A percentile compares a stretch with the other conserved stretches of the same genome.
Conservation (phyloP, 2,329 filamentous ascomycete genomes). For the Sclerotinia borealis region DNA sequence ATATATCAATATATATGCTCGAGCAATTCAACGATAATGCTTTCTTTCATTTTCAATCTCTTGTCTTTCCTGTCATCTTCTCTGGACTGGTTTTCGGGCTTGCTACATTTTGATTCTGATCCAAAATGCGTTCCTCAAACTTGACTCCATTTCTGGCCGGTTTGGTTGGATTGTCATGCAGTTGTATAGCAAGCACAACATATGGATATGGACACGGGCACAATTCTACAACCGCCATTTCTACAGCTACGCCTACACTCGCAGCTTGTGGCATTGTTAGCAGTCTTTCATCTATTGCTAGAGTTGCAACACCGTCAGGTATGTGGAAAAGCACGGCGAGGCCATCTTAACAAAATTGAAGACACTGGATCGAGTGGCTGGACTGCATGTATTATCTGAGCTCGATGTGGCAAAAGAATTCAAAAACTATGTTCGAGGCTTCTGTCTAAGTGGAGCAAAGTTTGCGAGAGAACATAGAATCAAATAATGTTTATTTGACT, state of each 20-base stretch:
- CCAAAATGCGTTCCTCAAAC: slow-evolving; percentile 1
- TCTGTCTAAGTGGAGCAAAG: neutral
- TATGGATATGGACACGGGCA: neutral
- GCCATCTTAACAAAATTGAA: neutral
- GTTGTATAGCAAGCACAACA: neutral
- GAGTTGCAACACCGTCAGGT: slow-evolving; percentile 21
- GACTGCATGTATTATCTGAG: neutral
- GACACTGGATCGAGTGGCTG: neutral
- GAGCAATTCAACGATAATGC: neutral
- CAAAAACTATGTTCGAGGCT: too few species aligned
- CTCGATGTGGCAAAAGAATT: neutral
- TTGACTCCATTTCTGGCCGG: neutral
- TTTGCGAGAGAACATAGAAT: neutral
- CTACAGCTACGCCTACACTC: slow-evolving; percentile 8
- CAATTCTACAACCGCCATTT: neutral
- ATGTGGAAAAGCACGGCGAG: neutral
- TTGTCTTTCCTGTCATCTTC: neutral
- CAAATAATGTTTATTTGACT: neutral
- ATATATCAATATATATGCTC: slow-evolving; percentile 2
- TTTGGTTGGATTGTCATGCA: neutral
- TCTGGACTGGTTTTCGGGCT: neutral
- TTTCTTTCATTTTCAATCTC: neutral
- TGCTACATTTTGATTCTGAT: neutral
- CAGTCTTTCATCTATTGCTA: slow-evolving; percentile 22
- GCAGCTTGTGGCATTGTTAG: slow-evolving; percentile 28